These are phyloP conservation scores for Zizania latifolia DNA, from an alignment of 176 grass and related monocot species.

Conservation along the genomic window DNA sequence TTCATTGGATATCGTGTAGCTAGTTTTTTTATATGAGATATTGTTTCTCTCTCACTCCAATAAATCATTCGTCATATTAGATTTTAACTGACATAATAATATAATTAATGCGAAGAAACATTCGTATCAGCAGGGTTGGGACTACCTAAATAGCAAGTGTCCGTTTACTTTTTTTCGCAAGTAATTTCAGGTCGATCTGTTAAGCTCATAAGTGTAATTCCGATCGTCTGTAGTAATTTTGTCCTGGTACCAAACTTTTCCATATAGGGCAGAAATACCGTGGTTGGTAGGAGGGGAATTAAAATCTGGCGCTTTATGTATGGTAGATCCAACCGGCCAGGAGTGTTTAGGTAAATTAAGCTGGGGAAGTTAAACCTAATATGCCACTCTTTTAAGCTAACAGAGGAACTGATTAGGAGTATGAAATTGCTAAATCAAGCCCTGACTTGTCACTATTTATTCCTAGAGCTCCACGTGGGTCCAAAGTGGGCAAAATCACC, in stretches of 20 bases:
- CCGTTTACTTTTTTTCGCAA: no score
- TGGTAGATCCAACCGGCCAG: not conserved
- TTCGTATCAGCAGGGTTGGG: no score
- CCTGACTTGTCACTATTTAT: not conserved
- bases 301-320: not conserved
- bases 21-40: no score
- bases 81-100: no score
- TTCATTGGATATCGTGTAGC: no score
- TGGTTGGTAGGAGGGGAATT: not conserved
- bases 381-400: not conserved
- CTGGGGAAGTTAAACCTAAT: not conserved
- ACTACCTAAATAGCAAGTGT: no score
- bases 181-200: no score
- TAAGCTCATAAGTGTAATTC: no score
- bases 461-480: not conserved
- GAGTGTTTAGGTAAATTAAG: not conserved
- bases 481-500: conserved; percentile 13
- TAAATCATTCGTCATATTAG: no score
- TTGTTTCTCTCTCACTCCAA: no score
- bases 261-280: not conserved
- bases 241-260: not conserved
- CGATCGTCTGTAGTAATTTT: not conserved
- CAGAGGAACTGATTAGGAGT: not conserved
- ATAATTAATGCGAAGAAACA: no score
- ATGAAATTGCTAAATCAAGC: not conserved